These are phyloP conservation scores for Ormosia emarginata DNA, from an alignment of 306 rosid genomes.

Conservation along the genomic window DNA sequence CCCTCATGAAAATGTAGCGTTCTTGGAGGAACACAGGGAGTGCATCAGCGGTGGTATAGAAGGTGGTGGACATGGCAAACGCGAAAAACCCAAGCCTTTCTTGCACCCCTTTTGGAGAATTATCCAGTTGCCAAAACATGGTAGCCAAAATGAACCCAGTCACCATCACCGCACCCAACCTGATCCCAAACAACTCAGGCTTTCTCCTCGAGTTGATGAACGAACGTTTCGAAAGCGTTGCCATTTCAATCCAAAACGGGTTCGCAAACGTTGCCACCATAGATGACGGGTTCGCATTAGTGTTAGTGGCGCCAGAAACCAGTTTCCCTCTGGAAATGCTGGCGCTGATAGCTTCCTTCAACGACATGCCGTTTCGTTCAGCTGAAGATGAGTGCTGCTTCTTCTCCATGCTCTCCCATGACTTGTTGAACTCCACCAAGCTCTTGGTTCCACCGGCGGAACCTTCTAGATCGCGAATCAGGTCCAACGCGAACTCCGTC, in stretches of 20 bases:
- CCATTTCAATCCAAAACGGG: slow-evolving; percentile 67
- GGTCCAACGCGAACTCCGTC: slow-evolving; percentile 91
- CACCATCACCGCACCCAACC: slow-evolving; percentile 71
- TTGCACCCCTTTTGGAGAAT: slow-evolving; percentile 74
- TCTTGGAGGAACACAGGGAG: slow-evolving; percentile 91
- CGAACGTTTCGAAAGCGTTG: slow-evolving; percentile 61
- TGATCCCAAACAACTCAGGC: slow-evolving; percentile 77
- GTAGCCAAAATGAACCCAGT: slow-evolving; percentile 89
- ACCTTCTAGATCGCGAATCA: slow-evolving; percentile 85
- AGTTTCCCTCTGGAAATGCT: slow-evolving; percentile 79
- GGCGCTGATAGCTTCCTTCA: slow-evolving; percentile 89
- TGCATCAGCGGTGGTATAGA: slow-evolving; percentile 93
- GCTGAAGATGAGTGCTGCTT: slow-evolving; percentile 19
- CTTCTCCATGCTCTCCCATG: slow-evolving; percentile 77
- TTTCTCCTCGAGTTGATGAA: slow-evolving; percentile 46
- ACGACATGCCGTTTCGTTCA: slow-evolving; percentile 30
- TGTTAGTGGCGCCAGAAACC: slow-evolving; percentile 71
- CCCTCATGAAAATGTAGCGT: slow-evolving; percentile 88
- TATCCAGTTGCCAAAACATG: slow-evolving; percentile 74
- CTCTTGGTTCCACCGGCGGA: slow-evolving; percentile 69
- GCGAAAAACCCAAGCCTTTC: slow-evolving; percentile 90
- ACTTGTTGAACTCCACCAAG: slow-evolving; percentile 77
- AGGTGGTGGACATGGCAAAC: slow-evolving; percentile 96
- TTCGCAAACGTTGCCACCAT: slow-evolving; percentile 80
- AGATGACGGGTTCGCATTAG: slow-evolving; percentile 37